phyloP scores from a whole-genome alignment of 768 basidiomycete species.

The Mrakia blollopis region DNA sequence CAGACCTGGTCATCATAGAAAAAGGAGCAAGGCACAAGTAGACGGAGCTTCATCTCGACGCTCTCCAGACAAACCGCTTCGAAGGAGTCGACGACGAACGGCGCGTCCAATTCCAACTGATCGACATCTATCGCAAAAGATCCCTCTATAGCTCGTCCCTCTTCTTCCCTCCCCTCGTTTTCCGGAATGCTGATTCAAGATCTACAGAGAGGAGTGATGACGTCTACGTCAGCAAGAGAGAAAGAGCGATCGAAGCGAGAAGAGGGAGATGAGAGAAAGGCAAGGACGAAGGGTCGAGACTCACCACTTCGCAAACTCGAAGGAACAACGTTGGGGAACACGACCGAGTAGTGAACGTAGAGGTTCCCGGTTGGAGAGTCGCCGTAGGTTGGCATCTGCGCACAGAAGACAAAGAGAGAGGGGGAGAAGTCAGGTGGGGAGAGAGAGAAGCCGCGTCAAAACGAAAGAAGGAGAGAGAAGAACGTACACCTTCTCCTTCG shows the following conservation, averaged over 20 bases:
- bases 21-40: too few species aligned
- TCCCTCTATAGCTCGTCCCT: constrained; percentile 27
- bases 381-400: constrained; percentile 46
- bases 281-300: constrained; percentile 45
- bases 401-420: constrained; percentile 50
- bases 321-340: constrained; percentile 71
- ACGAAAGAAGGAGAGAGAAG: constrained; percentile 50
- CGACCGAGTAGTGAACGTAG: constrained; percentile 88
- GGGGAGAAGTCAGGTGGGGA: background rate
- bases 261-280: background rate
- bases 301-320: constrained; percentile 67
- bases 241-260: too few species aligned
- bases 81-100: too few species aligned
- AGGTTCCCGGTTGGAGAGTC: constrained; percentile 60
- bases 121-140: background rate
- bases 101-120: too few species aligned
- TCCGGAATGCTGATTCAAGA: constrained; percentile 25
- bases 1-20: too few species aligned
- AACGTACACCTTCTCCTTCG: constrained; percentile 77
- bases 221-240: background rate
- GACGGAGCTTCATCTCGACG: too few species aligned
- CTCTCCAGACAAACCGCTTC: too few species aligned
- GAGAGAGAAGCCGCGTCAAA: background rate
- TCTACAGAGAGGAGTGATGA: background rate
- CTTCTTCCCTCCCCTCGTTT: constrained; percentile 21